Percentiles rank a stretch among this genome's conserved stretches.
phyloP scores from a whole-genome alignment of 108 stramenopile genomes.

The Aureococcus anophagefferens region DNA sequence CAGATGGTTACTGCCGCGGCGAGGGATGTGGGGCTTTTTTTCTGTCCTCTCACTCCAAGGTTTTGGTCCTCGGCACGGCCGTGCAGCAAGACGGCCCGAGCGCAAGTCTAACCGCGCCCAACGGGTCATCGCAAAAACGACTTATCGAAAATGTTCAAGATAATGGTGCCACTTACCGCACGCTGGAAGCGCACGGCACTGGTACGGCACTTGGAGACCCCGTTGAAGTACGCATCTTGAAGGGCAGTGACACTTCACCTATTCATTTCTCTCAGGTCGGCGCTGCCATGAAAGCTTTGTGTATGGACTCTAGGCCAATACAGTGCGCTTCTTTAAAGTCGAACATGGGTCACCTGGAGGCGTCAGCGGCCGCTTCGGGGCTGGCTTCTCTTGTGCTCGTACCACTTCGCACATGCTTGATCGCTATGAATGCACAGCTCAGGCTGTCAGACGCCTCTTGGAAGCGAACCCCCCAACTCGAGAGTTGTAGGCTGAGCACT shows the following conservation, averaged over 20 bases:
- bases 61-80: constrained; percentile 16
- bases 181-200: constrained; percentile 38
- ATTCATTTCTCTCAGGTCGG: background rate
- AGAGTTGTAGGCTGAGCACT: too few relatives aligned
- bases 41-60: too few relatives aligned
- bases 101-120: constrained; percentile 40
- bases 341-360: background rate
- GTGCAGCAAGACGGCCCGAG: constrained; percentile 39
- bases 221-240: constrained; percentile 32
- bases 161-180: background rate
- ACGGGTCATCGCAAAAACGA: constrained; percentile 29
- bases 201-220: constrained; percentile 46
- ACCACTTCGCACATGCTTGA: too few relatives aligned
- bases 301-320: background rate
- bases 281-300: background rate
- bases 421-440: too few relatives aligned
- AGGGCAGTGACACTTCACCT: constrained; percentile 1
- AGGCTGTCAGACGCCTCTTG: too few relatives aligned
- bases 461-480: too few relatives aligned
- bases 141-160: constrained; percentile 11
- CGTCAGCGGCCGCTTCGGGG: background rate
- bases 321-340: background rate
- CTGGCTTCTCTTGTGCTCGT: too few relatives aligned
- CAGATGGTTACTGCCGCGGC: constrained; percentile 13
- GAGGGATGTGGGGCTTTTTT: constrained; percentile 1